A percentile compares a stretch with the other conserved stretches of the same genome.
These are phyloP conservation scores for Raffaelea ambrosiae DNA, from an alignment of 2,329 filamentous ascomycete genomes.

Conservation along the genomic window DNA sequence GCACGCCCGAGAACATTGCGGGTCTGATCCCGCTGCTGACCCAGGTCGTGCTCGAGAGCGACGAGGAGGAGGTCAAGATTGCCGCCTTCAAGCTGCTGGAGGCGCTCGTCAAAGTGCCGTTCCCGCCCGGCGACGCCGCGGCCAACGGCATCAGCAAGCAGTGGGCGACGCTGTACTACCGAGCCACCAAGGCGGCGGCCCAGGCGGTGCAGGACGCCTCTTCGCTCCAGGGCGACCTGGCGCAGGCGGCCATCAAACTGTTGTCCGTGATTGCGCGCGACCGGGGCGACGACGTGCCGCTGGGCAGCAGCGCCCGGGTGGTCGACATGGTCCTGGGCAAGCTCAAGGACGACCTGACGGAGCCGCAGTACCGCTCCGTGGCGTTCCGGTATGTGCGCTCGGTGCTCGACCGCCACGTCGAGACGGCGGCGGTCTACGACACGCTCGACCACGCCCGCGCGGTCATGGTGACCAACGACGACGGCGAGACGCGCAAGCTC, in stretches of 20 bases:
- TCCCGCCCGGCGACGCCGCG: slow-evolving; percentile 37
- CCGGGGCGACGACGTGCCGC: slow-evolving; percentile 58
- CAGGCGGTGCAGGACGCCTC: slow-evolving; percentile 35
- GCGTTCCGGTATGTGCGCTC: slow-evolving; percentile 92
- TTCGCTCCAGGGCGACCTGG: slow-evolving; percentile 72
- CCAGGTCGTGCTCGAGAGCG: slow-evolving; percentile 66
- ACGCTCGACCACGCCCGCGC: slow-evolving; percentile 79
- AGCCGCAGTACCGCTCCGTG: slow-evolving; percentile 84
- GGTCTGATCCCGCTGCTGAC: slow-evolving; percentile 87
- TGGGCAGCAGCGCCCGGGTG: slow-evolving; percentile 28
- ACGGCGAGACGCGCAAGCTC: slow-evolving; percentile 76
- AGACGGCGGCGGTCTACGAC: slow-evolving; percentile 85
- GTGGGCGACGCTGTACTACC: neutral
- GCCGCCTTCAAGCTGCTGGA: slow-evolving; percentile 79
- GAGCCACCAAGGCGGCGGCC: neutral
- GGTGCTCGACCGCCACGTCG: slow-evolving; percentile 73
- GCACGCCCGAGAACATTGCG: slow-evolving; percentile 68
- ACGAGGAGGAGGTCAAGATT: slow-evolving; percentile 88
- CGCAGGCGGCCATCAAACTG: slow-evolving; percentile 83
- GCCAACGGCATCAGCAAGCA: too few species aligned
- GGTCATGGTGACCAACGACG: slow-evolving; percentile 95
- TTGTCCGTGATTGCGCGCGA: slow-evolving; percentile 80
- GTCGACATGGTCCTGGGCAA: slow-evolving; percentile 75
- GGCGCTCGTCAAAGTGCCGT: slow-evolving; percentile 75
- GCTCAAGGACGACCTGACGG: slow-evolving; percentile 80